Evolutionary conservation across 202 grass and related monocot genomes (phyloP), one percentile per base, ranked within the genome.

Genomic region (Dendrocalamus latiflorus): DNA sequence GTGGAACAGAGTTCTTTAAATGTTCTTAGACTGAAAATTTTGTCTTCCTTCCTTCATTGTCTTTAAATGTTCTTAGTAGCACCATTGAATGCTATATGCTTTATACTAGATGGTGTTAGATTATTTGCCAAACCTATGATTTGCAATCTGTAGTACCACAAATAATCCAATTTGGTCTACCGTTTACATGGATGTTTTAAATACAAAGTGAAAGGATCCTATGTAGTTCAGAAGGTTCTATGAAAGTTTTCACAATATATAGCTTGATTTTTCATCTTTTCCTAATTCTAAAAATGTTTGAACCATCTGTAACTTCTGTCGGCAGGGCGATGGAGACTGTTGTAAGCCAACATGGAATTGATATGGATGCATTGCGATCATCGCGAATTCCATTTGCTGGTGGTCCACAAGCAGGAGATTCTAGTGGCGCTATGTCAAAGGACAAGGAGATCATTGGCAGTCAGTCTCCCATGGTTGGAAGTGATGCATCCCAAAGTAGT

Each of bases 261-360:
- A 56, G 9, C 25, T 82, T 45, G 17, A 44, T 1, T 78, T 69
- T 65, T 84, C 14, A 1, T 49, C 53, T 53, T 44, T 57, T 64
- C 57, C 48, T 69, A 70, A 71, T 78, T 77, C 5, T 24, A 63
- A 48, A 70, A 30, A 67, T 66, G 44, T 36, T 30, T 5, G 9
- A 67, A 53, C 30, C 76, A 54, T 78, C 51, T 74, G 61, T 21
- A 68, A 72, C 42, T 72, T 75, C 65, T 84, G 37, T 20, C 7
- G 38, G 54, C 88, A 99, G 97, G 88, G 97, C 97, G 47, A 93
- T 99, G 91, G 93, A 96, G 86, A 99, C 86, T 84, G 97, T 99
- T 75, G 90, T 99, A 85, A 96, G 80, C 72, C 97, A 99, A 86
- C 88, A 99, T 79, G 90, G 93, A 83, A 90, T 99, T 78, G 91